phyloP scores from a whole-genome alignment of 345 rosid genomes.

The Eucalyptus brandiana region DNA sequence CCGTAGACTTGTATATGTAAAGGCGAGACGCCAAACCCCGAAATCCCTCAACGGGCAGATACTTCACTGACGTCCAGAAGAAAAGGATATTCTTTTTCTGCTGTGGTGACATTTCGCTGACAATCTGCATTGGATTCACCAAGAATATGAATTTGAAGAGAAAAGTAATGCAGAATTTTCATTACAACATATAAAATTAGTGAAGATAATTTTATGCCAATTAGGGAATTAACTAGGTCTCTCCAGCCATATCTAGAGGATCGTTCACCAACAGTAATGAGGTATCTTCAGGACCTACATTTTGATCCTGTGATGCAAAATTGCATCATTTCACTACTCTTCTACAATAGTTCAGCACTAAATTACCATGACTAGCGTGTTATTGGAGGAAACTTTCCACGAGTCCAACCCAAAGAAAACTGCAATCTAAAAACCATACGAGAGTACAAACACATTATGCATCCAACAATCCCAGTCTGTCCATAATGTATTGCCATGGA shows the following conservation, averaged over 20 bases:
- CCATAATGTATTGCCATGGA: not conserved
- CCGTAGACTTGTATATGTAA: constrained; percentile 46
- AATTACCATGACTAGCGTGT: not conserved
- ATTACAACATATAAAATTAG: not conserved
- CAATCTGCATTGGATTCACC: constrained; percentile 35
- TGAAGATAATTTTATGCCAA: not conserved
- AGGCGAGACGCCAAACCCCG: constrained; percentile 70
- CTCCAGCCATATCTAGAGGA: not conserved
- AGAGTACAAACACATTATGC: not conserved
- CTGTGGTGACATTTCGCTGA: constrained; percentile 57
- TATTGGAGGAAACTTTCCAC: not conserved
- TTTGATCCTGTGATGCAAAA: not conserved
- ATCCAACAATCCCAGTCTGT: not conserved
- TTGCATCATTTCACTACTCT: not conserved
- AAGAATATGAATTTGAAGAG: not conserved
- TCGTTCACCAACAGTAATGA: not conserved
- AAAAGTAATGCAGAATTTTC: not conserved
- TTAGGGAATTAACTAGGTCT: not conserved
- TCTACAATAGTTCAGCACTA: not conserved
- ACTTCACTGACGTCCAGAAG: constrained; percentile 90
- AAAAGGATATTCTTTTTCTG: constrained; percentile 52
- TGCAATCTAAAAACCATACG: not conserved
- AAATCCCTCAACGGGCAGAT: constrained; percentile 88
- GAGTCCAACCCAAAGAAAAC: not conserved
- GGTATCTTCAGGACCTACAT: not conserved